Base-by-base conservation (phyloP, 2,329 filamentous ascomycete species). In the Tolypocladium pustulatum region DNA sequence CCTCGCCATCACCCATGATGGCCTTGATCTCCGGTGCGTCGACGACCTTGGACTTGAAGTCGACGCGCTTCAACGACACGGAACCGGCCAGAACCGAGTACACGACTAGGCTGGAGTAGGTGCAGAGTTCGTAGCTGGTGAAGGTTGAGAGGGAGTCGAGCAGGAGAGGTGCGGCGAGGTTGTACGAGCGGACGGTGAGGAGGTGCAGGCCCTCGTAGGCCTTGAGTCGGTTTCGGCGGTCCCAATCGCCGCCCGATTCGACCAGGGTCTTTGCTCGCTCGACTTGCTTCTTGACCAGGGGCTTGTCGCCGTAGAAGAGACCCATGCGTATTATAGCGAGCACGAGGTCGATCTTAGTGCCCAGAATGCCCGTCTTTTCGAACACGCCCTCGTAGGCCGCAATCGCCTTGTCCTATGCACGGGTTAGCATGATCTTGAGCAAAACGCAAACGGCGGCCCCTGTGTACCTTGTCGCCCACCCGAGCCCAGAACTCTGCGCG, bases 41-140 rank as follows among this genome's bases (percentile, higher is more conserved):
- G 46, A 99, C 93, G 32, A 99, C 94, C 80, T 97, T 97, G 64
- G 90, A 90, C 81, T 99, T 99, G 83, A 99, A 99, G 74, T 99
- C 94, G 38, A 97, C 91, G 55, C 94, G 89, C 79, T 97, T 96
- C 59, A 99, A 83, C 53, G 93, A 94, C 30, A 97, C 88, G 8
- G 92, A 95, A 60, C 94, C 94, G 40, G 94, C 91, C 38, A 99
- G 86, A 27, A 97, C 93, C 1, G 94, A 91, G 78, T 97, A 99
- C 59, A 97, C 87, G 56, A 99, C 94, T 30, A 99, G 84, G 61
- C 85, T 89, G 60, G 91, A 96, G 79, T 99, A 99, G 65, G 88
- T 93, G 85, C 94, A 99, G 55, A 99, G 85, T 75, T 99, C 94
- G 78, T 97, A 97, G 73, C 91, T 97, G 62, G 94, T 99, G 74